Percentiles rank a stretch among this genome's conserved stretches.
Evolutionary conservation across 2,329 filamentous ascomycete species (phyloP).

Genomic region (Camillea tinctor): DNA sequence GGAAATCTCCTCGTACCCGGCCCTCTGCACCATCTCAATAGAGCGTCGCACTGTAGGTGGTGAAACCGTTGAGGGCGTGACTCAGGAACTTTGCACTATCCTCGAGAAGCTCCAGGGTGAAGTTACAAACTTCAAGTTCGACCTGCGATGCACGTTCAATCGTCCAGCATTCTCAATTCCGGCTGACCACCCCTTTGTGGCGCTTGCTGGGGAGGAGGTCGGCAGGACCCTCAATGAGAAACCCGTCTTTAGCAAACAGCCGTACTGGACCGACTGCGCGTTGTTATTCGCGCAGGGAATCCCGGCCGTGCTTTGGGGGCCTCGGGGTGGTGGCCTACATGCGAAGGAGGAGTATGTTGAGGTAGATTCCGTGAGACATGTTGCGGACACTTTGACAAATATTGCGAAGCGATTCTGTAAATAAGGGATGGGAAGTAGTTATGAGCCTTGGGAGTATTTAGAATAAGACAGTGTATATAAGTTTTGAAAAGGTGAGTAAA

Average conservation of each 20-base stretch:
- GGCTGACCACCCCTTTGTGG: conserved; percentile 40
- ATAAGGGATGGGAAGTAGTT: not conserved
- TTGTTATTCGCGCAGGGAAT: conserved; percentile 5
- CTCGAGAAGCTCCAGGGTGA: conserved; percentile 33
- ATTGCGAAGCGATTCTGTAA: conserved; percentile 1
- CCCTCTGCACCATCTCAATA: conserved; percentile 45
- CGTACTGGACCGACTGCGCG: conserved; percentile 44
- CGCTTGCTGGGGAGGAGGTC: conserved; percentile 31
- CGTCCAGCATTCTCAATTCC: conserved; percentile 43
- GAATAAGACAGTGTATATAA: not conserved
- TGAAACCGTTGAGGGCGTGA: conserved; percentile 39
- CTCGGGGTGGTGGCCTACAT: conserved; percentile 5
- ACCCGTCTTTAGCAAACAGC: conserved; percentile 28
- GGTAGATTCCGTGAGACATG: conserved; percentile 1
- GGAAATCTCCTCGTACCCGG: conserved; percentile 51
- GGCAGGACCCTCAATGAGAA: conserved; percentile 26
- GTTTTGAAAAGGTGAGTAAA: not conserved
- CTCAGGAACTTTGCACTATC: conserved; percentile 37
- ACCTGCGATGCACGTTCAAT: conserved; percentile 39
- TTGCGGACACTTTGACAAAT: not conserved
- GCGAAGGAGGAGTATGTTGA: conserved; percentile 6
- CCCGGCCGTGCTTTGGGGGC: conserved; percentile 5
- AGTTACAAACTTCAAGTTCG: conserved; percentile 40
- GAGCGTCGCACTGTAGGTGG: conserved; percentile 48
- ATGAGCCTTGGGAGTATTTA: not conserved